Evolutionary conservation across 2,329 filamentous ascomycete species (phyloP), one percentile per base, ranked within the genome.

Genomic region (Arthroderma uncinatum): DNA sequence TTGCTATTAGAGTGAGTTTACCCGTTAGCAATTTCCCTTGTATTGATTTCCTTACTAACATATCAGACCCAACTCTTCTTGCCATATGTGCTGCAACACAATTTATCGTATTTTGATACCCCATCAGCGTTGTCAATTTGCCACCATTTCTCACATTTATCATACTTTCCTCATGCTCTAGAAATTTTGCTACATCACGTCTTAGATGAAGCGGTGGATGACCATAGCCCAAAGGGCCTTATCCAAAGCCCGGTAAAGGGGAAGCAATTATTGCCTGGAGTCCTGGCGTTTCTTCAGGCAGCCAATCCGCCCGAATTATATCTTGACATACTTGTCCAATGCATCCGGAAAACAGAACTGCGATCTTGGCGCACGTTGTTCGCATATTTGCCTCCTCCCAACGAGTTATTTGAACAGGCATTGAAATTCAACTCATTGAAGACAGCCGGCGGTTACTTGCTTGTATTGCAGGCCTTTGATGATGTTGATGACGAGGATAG

Each of bases 361-460:
- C 84, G 92, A 39, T 95, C 89, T 57, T 98, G 93, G 93, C 84
- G 87, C 59, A 96, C 93, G 0, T 78, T 98, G 0, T 98, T 98
- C 70, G 83, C 85, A 3, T 90, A 96, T 65, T 78, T 98, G 0
- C 93, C 93, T 0, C 89, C 92, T 0, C 89, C 92, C 2, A 86
- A 90, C 65, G 87, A 93, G 63, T 79, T 98, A 0, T 98, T 98
- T 64, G 92, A 98, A 70, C 89, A 95, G 70, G 92, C 90, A 3
- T 75, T 98, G 8, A 83, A 86, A 62, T 82, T 88, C 57, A 90
- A 89, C 2, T 88, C 86, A 2, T 76, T 98, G 53, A 97, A 97
- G 72, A 98, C 93, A 4, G 94, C 93, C 1, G 92, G 91, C 8
- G 93, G 94, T 0, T 98, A 97, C 70, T 79, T 98, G n/a, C 82